Percentiles rank a stretch among this genome's conserved stretches.
Conservation (phyloP, 257 asterid species). For the Ligustrum vulgare region DNA sequence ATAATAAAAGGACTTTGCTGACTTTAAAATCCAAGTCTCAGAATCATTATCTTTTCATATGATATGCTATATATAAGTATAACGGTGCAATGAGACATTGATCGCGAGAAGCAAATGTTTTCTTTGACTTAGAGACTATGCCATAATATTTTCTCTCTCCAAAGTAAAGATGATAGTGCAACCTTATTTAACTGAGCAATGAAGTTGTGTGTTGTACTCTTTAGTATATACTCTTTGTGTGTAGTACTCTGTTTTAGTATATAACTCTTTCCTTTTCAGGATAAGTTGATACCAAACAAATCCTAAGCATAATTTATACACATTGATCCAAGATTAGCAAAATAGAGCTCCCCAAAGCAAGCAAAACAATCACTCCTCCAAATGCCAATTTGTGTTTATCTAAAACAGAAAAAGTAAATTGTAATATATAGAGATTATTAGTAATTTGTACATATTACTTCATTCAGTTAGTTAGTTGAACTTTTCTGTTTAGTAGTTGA, state of each 20-base stretch:
- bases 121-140: neutral
- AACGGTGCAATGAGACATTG: neutral
- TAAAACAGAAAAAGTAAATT: no score
- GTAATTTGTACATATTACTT: no score
- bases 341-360: neutral
- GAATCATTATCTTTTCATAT: neutral
- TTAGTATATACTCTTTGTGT: no score
- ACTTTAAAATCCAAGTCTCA: neutral
- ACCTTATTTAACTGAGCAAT: neutral
- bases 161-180: neutral
- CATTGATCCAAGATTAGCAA: neutral
- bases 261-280: neutral
- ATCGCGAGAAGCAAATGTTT: neutral
- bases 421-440: no score
- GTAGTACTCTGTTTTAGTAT: neutral
- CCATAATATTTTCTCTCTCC: neutral
- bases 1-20: neutral
- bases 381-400: neutral
- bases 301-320: neutral
- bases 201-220: neutral
- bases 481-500: no score
- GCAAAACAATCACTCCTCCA: neutral
- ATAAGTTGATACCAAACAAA: neutral
- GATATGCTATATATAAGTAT: neutral
- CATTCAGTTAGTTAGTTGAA: no score